Evolutionary conservation across 1,284 basidiomycete genomes (phyloP).

Genomic region (Puccinia hordei): DNA sequence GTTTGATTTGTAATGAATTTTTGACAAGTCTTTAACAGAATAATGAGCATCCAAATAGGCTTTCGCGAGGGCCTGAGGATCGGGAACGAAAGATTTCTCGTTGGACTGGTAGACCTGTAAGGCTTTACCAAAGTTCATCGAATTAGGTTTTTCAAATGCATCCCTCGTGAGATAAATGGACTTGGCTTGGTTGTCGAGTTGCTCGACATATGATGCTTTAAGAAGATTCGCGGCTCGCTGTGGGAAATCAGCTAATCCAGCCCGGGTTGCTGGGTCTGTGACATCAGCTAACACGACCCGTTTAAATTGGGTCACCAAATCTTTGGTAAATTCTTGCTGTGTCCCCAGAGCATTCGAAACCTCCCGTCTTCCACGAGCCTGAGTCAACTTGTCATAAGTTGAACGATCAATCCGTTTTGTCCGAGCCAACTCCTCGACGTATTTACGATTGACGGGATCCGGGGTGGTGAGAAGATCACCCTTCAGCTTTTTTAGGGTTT

Average conservation of each 20-base stretch:
- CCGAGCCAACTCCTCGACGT: neutral
- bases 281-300: neutral
- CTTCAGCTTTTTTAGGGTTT: neutral
- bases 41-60: neutral
- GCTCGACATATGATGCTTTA: neutral
- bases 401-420: neutral
- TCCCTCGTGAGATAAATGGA: constrained; percentile 9
- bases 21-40: neutral
- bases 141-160: neutral
- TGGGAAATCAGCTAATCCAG: neutral
- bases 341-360: neutral
- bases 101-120: neutral
- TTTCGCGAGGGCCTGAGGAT: neutral
- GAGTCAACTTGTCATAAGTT: constrained; percentile 1
- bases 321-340: neutral
- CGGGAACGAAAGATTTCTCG: neutral
- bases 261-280: neutral
- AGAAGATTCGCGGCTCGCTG: neutral
- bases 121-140: neutral
- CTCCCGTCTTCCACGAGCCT: neutral
- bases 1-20: neutral
- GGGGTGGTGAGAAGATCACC: too few species aligned
- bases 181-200: neutral
- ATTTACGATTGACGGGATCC: neutral
- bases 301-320: neutral